Conservation (phyloP, 495 filamentous ascomycete genomes). For the Ramalina intermedia region DNA sequence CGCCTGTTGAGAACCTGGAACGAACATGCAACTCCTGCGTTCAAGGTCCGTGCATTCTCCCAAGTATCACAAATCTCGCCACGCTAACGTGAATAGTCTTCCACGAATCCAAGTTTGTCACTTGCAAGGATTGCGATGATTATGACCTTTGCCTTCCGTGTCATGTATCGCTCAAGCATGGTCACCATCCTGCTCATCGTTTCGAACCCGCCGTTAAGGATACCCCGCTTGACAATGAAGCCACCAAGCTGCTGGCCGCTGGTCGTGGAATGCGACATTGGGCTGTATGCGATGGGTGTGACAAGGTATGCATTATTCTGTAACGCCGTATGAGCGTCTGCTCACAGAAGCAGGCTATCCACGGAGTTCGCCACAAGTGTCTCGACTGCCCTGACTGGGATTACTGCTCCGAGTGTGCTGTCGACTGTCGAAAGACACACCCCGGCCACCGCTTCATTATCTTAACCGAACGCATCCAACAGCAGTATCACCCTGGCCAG, state of each 20-base stretch:
- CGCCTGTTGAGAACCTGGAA: conserved; percentile 11
- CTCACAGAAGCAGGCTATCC: conserved; percentile 45
- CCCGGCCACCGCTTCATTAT: conserved; percentile 81
- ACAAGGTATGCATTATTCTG: conserved; percentile 40
- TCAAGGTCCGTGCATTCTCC: conserved; percentile 38
- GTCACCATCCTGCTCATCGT: conserved; percentile 80
- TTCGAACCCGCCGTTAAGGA: conserved; percentile 53
- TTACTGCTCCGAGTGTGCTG: conserved; percentile 70
- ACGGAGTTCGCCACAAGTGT: conserved; percentile 92
- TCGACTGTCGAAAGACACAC: conserved; percentile 51
- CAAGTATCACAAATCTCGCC: neutral
- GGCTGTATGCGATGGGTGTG: conserved; percentile 90
- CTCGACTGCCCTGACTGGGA: conserved; percentile 96
- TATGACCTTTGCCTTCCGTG: conserved; percentile 83
- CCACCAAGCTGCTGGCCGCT: conserved; percentile 53
- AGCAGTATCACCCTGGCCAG: conserved; percentile 30
- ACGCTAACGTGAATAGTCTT: conserved; percentile 38
- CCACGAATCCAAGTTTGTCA: conserved; percentile 64
- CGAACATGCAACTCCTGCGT: conserved; percentile 93
- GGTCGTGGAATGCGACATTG: conserved; percentile 72
- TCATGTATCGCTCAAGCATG: conserved; percentile 62
- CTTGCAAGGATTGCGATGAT: conserved; percentile 74
- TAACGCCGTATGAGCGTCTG: neutral
- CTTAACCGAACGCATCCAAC: conserved; percentile 64
- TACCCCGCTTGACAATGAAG: conserved; percentile 36